Evolutionary conservation across 345 rosid species (phyloP), one percentile per base, ranked within the genome.

Genomic region (Salix purpurea): DNA sequence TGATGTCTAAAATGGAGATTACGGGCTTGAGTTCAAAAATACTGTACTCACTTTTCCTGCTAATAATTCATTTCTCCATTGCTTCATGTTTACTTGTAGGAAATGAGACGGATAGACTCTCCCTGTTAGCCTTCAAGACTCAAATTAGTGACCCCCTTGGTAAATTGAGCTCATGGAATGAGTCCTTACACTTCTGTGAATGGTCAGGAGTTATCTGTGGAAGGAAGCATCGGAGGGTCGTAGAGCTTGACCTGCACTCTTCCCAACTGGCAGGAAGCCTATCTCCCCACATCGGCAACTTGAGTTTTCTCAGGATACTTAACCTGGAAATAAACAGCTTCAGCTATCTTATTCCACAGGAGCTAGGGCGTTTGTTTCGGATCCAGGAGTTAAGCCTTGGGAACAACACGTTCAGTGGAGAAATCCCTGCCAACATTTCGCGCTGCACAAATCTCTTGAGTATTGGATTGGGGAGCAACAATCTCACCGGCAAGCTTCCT

Each of bases 361-460:
- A 83, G 58, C 37, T 79, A n/a, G 85, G 85, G 7, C 21, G 80
- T 23, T 56, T 83, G 64, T 66, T 71, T 60, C 83, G 81, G 10
- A 66, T 83, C 56, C 83, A 7, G 66, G 28, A n/a, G 7, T 40
- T 83, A 13, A 3, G 19, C 7, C 70, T 83, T 1, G 64, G 9
- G 7, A 61, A 3, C 39, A 84, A 84, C 73, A 67, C 65, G 28
- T 76, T 82, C 19, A 76, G 64, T 8, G 85, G 85, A 7, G 76
- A 70, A 76, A 78, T 83, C 58, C 84, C 88, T 4, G 21, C 9
- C 5, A 34, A 56, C 15, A 52, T 72, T 9, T 54, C 74, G 3
- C 9, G 21, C 42, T 72, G 74, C n/a, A 13, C 30, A 12, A 32
- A 56, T 58, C 74, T 72, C 40, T 4, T 34, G 10, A 21, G 12